Evolutionary conservation across 129 eudicot genomes (phyloP), one percentile per base, ranked within the genome.

Genomic region (Deinandra increscens): DNA sequence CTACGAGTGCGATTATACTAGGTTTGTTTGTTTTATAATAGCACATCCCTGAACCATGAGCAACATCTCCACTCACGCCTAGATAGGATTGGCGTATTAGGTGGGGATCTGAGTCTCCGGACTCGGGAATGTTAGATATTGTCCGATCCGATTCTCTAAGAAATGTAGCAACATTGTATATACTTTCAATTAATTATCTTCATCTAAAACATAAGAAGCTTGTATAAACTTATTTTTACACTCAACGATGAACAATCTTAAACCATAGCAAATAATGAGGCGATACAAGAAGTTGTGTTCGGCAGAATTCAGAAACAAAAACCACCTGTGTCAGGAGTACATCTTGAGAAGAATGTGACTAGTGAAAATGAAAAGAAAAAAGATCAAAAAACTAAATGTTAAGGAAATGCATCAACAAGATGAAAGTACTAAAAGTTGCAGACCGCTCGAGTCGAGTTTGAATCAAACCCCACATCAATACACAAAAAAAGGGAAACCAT

Each of bases 401-500:
- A 36, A 74, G 43, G n/a, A 36, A 64, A 9, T 74, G 56, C 56
- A 44, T 42, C 12, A 66, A 31, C 46, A 48, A 58, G 58, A 66
- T 50, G 71, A 22, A 59, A 36, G 17, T 2, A 17, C 20, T 19
- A 60, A 44, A 71, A 9, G 58, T 15, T 41, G 56, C 64, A 58
- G 56, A 43, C 58, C 3, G 34, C 63, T 22, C 39, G 71, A 29
- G 45, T 63, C 56, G 22, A 37, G 64, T 53, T 64, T 38, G 31
- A 74, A 64, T 36, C 36, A 15, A 36, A 62, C 53, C 51, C 37
- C 70, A 49, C 5, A 41, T 4, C 54, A 34, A 53, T 51, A 64
- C 45, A 64, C 37, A 53, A 60, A 76, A 38, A 36, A 20, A 19
- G 70, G 75, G 65, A 69, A 48, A 77, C 45, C 26, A 0, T 31